Evolutionary conservation across 2,329 filamentous ascomycete species (phyloP), one percentile per base, ranked within the genome.

Genomic region (Talaromyces rugulosus): DNA sequence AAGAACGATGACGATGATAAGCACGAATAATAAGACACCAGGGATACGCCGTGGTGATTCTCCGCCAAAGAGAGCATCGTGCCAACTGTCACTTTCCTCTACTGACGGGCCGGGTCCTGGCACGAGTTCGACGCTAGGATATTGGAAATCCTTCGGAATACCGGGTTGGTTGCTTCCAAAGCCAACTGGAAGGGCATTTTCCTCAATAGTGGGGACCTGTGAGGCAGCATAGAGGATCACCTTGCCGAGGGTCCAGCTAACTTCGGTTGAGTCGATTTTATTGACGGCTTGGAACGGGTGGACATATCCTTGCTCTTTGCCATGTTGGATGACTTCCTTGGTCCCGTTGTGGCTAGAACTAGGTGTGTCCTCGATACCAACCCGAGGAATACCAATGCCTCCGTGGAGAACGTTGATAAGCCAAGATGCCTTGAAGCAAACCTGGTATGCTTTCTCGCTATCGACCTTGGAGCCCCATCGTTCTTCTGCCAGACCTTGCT

Each of bases 391-490:
- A 0, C 95, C 96, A 66, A 99, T 97, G 1, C 95, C 95, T 65
- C 97, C 91, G 70, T 99, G 94, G 4, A 99, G 82, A 71, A 99
- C 89, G 69, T 96, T 99, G 72, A 99, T 96, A 52, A 99, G 81
- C 95, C 96, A 99, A 5, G 92, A 95, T 0, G 95, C 93, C 75
- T 99, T 99, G 83, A 99, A 99, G 74, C 95, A 99, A 1, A 96
- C 90, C 71, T 96, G 88, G 66, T 89, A 85, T 5, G 93, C 93
- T 56, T 88, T 90, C 69, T 89, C 86, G 62, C 81, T 80, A 67
- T 89, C 85, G 1, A 92, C 84, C 66, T 93, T 92, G 65, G 90
- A 87, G 14, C 90, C 89, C 80, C 86, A 94, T 71, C 89, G 86
- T 64, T 91, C 75, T 23, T 80, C 77, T 9, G 83, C 78, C 4